Conservation (phyloP, 768 basidiomycete species). For the Hirschioporus abietinus region DNA sequence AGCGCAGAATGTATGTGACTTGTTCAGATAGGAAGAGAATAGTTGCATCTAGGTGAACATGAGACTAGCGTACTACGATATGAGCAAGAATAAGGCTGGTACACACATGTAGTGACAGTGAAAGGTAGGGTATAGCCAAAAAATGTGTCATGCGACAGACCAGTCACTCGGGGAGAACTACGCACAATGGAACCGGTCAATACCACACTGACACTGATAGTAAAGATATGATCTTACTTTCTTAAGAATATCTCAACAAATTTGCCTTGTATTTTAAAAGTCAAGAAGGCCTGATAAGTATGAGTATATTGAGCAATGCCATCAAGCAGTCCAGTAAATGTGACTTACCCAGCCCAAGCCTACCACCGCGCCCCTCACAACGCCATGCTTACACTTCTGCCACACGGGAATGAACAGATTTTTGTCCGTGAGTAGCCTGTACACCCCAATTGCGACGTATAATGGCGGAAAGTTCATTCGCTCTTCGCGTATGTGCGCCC, state of each 20-base stretch:
- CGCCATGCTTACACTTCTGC: conserved; percentile 81
- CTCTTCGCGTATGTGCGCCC: neutral
- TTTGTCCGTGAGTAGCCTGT: conserved; percentile 73
- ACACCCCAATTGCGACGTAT: conserved; percentile 81
- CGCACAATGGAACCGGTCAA: conserved; percentile 3
- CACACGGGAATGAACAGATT: conserved; percentile 68
- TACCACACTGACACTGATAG: neutral
- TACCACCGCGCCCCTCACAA: conserved; percentile 59
- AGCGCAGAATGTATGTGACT: conserved; percentile 67
- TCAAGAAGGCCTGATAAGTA: conserved; percentile 49
- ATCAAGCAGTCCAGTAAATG: neutral
- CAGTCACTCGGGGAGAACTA: conserved; percentile 60
- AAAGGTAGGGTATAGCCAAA: conserved; percentile 66
- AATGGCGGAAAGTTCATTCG: conserved; percentile 76
- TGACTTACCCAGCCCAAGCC: conserved; percentile 63
- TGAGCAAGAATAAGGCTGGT: conserved; percentile 13
- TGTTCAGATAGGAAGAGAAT: conserved; percentile 70
- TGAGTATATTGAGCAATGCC: neutral
- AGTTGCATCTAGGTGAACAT: conserved; percentile 55
- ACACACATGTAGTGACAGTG: conserved; percentile 61
- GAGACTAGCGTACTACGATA: neutral
- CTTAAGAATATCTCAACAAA: conserved; percentile 60
- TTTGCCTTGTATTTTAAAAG: conserved; percentile 66
- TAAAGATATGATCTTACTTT: conserved; percentile 38
- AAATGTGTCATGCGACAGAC: conserved; percentile 55